Conservation (phyloP, 192 early-diverging fungal species). For the Gonapodya prolifera region DNA sequence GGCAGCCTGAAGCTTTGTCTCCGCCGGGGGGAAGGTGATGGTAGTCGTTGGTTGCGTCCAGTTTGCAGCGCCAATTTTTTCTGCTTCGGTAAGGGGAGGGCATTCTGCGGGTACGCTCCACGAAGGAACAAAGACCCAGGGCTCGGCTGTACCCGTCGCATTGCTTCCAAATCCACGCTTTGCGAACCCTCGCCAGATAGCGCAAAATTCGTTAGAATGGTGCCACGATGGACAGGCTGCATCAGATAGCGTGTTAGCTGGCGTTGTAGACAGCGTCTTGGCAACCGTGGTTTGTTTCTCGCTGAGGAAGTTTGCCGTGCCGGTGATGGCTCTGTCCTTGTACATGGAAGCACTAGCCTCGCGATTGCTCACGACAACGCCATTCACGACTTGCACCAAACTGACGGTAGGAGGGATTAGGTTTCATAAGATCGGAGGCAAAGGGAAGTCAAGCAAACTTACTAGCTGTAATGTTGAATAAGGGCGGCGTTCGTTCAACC, state of each 20-base stretch:
- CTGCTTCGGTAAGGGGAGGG: neutral
- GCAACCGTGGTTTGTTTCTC: neutral
- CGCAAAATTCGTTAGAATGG: constrained; percentile 25
- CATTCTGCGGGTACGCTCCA: neutral
- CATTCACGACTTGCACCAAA: neutral
- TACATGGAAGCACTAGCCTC: neutral
- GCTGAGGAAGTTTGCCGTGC: neutral
- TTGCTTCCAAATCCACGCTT: constrained; percentile 48
- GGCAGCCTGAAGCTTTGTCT: neutral
- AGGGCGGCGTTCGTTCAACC: too few species aligned
- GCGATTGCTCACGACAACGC: neutral
- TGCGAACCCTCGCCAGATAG: constrained; percentile 47
- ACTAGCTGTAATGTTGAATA: neutral
- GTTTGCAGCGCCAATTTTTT: neutral
- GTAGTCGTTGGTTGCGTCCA: neutral
- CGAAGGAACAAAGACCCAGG: neutral
- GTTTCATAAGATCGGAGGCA: neutral
- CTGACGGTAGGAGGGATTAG: neutral
- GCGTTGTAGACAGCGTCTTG: neutral
- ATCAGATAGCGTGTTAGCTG: neutral
- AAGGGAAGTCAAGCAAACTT: neutral
- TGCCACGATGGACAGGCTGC: neutral
- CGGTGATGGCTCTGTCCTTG: neutral
- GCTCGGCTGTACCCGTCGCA: constrained; percentile 10
- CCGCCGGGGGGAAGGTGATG: neutral